Evolutionary conservation across 2,329 filamentous ascomycete genomes (phyloP), one percentile per base, ranked within the genome.

Genomic region (Pseudogymnoascus sp.): DNA sequence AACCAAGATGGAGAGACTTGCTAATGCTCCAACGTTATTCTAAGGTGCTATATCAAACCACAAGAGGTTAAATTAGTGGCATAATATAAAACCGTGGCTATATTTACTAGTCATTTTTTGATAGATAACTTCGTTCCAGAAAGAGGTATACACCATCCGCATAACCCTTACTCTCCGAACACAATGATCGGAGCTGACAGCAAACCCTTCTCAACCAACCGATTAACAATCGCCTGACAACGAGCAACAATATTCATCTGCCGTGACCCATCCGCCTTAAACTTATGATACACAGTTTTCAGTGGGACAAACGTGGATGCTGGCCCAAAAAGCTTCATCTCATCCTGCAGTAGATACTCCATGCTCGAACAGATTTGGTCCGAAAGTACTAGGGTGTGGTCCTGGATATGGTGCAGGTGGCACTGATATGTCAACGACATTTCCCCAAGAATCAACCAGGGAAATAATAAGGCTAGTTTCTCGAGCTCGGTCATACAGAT

Each of bases 261-360:
- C 40, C 21, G 40, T 21, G 40, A 44, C 16, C n/a, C 40, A 44
- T 23, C 40, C n/a, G 18, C 11, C 18, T 44, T 44, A 8, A 44
- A 44, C 40, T 44, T 23, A 16, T 44, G 40, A 23, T 61, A 61
- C 6, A 59, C 62, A 5, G 33, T 38, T 16, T n/a, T 47, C 28
- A 63, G 37, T 5, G 62, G 53, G 3, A 18, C 23, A n/a, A 63
- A 42, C 6, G 62, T 60, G 18, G 76, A 77, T 0, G 73, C 73
- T 3, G 73, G 72, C 0, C 77, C 76, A 62, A 73, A 77, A 0
- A 78, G 65, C 16, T 71, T 74, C 73, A 78, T 75, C 18, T 75
- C 70, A 16, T 76, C 74, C 63, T 73, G 73, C 14, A 76, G 65
- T 6, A 77, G 63, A 63, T 76, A 78, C 5, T 73, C 70, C 47